Evolutionary conservation across 495 filamentous ascomycete genomes (phyloP).

Genomic region (Xanthoparmelia taractica): DNA sequence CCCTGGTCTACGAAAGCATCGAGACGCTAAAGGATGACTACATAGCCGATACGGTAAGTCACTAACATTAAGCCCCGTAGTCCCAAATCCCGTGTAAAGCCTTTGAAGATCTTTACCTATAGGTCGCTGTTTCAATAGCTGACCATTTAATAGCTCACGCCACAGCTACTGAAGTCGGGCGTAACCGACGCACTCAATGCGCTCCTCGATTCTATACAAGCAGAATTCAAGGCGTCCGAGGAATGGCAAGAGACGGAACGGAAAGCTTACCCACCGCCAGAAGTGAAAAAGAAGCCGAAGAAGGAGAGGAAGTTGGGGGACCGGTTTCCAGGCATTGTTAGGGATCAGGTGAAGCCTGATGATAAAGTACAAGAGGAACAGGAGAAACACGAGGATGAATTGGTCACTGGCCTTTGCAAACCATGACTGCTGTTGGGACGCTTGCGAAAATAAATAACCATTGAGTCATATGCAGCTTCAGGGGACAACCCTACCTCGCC

Average conservation of each 20-base stretch:
- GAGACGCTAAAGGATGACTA: conserved; percentile 71
- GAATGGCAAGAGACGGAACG: conserved; percentile 78
- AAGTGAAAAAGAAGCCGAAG: conserved; percentile 63
- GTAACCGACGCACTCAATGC: conserved; percentile 59
- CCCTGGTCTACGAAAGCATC: conserved; percentile 68
- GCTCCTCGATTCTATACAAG: conserved; percentile 68
- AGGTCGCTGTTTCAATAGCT: background rate
- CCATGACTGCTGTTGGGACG: background rate
- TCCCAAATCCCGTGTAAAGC: background rate
- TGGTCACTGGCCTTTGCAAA: conserved; percentile 5
- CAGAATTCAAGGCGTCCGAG: conserved; percentile 54
- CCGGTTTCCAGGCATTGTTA: conserved; percentile 45
- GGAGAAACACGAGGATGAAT: conserved; percentile 8
- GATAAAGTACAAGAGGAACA: conserved; percentile 20
- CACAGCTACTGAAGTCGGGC: conserved; percentile 75
- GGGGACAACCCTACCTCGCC: background rate
- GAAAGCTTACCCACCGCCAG: conserved; percentile 73
- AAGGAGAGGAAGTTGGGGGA: conserved; percentile 60
- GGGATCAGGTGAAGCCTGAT: conserved; percentile 19
- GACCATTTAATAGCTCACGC: conserved; percentile 53
- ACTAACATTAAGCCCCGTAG: conserved; percentile 2
- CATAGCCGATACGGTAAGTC: conserved; percentile 63
- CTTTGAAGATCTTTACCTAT: background rate
- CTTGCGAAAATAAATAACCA: too few relatives aligned
- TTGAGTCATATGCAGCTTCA: background rate